A percentile compares a stretch with the other conserved stretches of the same genome.
Conservation (phyloP, 163 green algal species). For the Chloroidium sp. region DNA sequence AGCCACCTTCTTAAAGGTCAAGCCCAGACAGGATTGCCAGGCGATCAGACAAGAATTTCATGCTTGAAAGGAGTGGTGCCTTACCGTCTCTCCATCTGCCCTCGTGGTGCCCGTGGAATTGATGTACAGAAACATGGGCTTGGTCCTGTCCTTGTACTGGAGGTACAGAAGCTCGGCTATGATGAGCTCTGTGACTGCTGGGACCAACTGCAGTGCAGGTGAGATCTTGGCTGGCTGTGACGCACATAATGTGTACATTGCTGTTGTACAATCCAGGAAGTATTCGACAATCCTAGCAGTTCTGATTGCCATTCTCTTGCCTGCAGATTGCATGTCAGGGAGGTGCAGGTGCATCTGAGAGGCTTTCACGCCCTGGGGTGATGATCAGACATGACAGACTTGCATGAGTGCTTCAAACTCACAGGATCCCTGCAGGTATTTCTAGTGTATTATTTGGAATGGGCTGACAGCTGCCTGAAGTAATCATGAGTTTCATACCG, state of each 20-base stretch:
- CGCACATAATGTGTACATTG: no score
- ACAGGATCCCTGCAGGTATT: no score
- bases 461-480: no score
- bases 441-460: no score
- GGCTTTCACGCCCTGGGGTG: no score
- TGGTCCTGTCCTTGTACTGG: slow-evolving; percentile 80
- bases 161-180: slow-evolving; percentile 96
- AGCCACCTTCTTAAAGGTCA: neutral
- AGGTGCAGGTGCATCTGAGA: no score
- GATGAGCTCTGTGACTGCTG: slow-evolving; percentile 97
- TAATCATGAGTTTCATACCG: slow-evolving; percentile 40
- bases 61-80: neutral
- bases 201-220: slow-evolving; percentile 71
- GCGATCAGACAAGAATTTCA: no score
- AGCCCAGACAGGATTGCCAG: neutral
- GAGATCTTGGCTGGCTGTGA: no score
- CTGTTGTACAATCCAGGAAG: no score
- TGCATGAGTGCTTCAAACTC: no score
- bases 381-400: no score
- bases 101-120: slow-evolving; percentile 94
- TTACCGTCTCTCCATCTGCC: slow-evolving; percentile 93
- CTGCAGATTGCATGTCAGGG: neutral
- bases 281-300: neutral
- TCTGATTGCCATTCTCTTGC: neutral
- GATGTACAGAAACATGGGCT: slow-evolving; percentile 97